phyloP scores from a whole-genome alignment of 2,329 filamentous ascomycete genomes.

The Aspergillus uvarum region DNA sequence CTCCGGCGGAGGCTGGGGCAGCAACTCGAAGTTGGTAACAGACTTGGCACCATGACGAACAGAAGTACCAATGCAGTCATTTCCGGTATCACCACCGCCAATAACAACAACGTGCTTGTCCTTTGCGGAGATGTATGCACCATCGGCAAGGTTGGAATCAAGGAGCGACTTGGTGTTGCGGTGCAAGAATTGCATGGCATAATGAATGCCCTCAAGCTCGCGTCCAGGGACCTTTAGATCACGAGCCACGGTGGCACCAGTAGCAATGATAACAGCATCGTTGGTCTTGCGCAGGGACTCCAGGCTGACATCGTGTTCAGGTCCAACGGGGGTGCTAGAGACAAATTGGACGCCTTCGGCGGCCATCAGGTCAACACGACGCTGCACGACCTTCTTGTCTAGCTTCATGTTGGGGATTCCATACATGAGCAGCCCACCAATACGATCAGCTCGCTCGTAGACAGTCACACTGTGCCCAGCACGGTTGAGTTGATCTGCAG shows the following conservation, averaged over 20 bases:
- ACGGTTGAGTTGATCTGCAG: slow-evolving; percentile 90
- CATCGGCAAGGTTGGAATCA: slow-evolving; percentile 82
- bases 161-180: slow-evolving; percentile 97
- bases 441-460: slow-evolving; percentile 87
- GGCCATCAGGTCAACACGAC: slow-evolving; percentile 92
- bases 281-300: slow-evolving; percentile 70
- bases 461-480: slow-evolving; percentile 85
- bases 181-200: slow-evolving; percentile 96
- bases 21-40: slow-evolving; percentile 92
- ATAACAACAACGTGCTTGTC: slow-evolving; percentile 96
- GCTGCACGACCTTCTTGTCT: slow-evolving; percentile 95
- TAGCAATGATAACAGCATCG: slow-evolving; percentile 86
- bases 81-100: slow-evolving; percentile 95
- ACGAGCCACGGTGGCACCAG: slow-evolving; percentile 87
- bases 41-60: slow-evolving; percentile 94
- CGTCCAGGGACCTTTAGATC: slow-evolving; percentile 89
- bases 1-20: slow-evolving; percentile 87
- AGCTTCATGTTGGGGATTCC: slow-evolving; percentile 99
- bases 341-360: slow-evolving; percentile 82
- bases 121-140: slow-evolving; percentile 88
- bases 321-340: slow-evolving; percentile 74
- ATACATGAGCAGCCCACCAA: slow-evolving; percentile 94
- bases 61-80: slow-evolving; percentile 96
- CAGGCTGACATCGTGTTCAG: slow-evolving; percentile 67
- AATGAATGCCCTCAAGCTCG: slow-evolving; percentile 86